Evolutionary conservation across 257 asterid genomes (phyloP), one percentile per base, ranked within the genome.

Genomic region (Fraxinus pennsylvanica): DNA sequence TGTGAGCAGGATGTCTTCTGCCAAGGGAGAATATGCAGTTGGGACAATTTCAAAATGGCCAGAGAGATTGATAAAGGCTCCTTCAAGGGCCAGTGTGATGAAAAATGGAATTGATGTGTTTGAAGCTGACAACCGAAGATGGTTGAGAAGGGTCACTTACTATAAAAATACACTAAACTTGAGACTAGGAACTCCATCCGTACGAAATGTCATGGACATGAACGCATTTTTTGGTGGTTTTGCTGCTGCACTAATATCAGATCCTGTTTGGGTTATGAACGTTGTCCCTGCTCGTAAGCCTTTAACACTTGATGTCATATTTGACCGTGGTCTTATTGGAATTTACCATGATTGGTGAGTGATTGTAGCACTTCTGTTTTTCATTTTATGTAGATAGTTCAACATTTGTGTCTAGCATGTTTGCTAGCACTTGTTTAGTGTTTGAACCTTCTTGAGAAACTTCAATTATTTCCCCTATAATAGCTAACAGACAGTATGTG

Each of bases 201-300:
- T 96, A 76, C 91, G 99, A 65, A 96, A 96, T 75, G 92, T 92
- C 83, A 91, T 96, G 99, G 99, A 96, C 89, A 92, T 93, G 99
- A 94, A 96, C 70, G 99, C 99, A 5, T 87, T 92, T 81, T 93
- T 96, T 75, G 97, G 99, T 82, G 97, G 99, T 50, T 96, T 96
- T 90, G 98, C 98, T 33, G 91, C 97, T 6, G 93, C 97, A 68
- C 75, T 96, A 61, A 41, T 82, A 66, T 84, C 91, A 39, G 95
- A 92, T 85, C 97, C 97, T 72, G 93, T 91, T 45, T 96, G 99
- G 99, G 98, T 96, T 81, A 96, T 96, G 99, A 96, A 96, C n/a
- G 97, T 91, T 35, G 90, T 93, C 79, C 98, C 99, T 25, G 85
- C 97, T 81, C 89, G 81, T 25, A 89, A 87, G 76, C 91, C 97